A percentile compares a stretch with the other conserved stretches of the same genome.
Conservation (phyloP, 352 stramenopile species). For the Pythium folliculosum region DNA sequence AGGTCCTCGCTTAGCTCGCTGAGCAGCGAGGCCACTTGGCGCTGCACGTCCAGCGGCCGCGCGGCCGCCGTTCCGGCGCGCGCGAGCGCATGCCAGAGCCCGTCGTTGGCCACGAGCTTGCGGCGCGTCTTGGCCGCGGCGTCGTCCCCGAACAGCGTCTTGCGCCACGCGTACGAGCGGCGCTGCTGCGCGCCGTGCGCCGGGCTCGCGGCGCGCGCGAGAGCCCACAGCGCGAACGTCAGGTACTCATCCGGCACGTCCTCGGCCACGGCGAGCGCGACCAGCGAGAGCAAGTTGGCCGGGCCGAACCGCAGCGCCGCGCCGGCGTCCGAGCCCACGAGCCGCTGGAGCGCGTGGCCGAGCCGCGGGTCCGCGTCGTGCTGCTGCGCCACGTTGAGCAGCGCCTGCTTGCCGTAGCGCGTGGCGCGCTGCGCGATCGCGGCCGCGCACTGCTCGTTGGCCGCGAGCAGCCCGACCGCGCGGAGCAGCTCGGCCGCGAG, state of each 20-base stretch:
- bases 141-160: conserved; percentile 66
- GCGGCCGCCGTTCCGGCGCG: conserved; percentile 11
- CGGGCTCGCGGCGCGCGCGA: conserved; percentile 23
- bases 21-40: conserved; percentile 48
- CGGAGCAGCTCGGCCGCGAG: conserved; percentile 52
- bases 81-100: conserved; percentile 51
- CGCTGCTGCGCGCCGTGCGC: conserved; percentile 10
- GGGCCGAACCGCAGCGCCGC: conserved; percentile 56
- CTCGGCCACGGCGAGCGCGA: conserved; percentile 59
- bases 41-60: conserved; percentile 38
- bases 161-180: conserved; percentile 58
- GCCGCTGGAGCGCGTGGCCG: conserved; percentile 47
- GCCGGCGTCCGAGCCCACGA: conserved; percentile 48
- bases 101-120: conserved; percentile 53
- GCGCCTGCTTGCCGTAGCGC: conserved; percentile 67
- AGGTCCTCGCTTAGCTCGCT: conserved; percentile 42
- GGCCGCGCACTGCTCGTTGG: conserved; percentile 52
- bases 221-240: conserved; percentile 71
- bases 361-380: conserved; percentile 64
- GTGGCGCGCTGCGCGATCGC: conserved; percentile 64
- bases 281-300: conserved; percentile 65
- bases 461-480: conserved; percentile 50
- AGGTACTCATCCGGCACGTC: conserved; percentile 60
- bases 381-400: conserved; percentile 53
- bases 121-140: conserved; percentile 44